Evolutionary conservation across 2,329 filamentous ascomycete species (phyloP), one percentile per base, ranked within the genome.

Genomic region (Cucurbitaria berberidis): DNA sequence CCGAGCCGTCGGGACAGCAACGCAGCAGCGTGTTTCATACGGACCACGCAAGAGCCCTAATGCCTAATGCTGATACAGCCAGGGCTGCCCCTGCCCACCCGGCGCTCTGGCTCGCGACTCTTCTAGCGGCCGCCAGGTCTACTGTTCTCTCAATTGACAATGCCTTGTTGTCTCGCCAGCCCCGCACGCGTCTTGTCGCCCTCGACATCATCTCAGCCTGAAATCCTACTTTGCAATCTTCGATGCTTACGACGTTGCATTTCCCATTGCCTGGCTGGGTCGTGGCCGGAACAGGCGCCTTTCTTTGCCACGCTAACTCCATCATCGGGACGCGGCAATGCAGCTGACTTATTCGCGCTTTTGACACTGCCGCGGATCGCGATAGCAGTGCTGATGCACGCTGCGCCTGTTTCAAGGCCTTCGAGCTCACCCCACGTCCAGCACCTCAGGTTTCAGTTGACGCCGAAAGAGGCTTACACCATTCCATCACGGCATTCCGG

Each of bases 111-210:
- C 63, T 61, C 60, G 41, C 64, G 59, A 36, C 40, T 43, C 24
- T 19, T 22, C 57, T 62, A 62, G 60, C 60, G 49, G 54, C 42
- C 48, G 57, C 53, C 56, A 51, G n/a, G n/a, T n/a, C n/a, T n/a
- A n/a, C n/a, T n/a, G n/a, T n/a, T 66, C 57, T 63, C 64, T 67
- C 55, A 46, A 54, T 34, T 54, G 40, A 41, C 45, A 29, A 41
- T 49, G 36, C 19, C 36, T 10, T 57, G 45, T 27, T 50, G 51
- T 57, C 51, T 41, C 34, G 43, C 52, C 18, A 45, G 52, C 55
- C 60, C 57, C 55, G 50, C 57, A 51, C 45, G 8, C 30, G 26
- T 57, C 58, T 62, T 51, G 58, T 59, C 58, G 60, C 60, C 56
- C 52, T 57, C 26, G 18, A 46, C 53, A 42, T 43, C 36, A 19